A percentile compares a stretch with the other conserved stretches of the same genome.
Evolutionary conservation across 2,329 filamentous ascomycete genomes (phyloP).

Genomic region (Pseudogymnoascus sp.): DNA sequence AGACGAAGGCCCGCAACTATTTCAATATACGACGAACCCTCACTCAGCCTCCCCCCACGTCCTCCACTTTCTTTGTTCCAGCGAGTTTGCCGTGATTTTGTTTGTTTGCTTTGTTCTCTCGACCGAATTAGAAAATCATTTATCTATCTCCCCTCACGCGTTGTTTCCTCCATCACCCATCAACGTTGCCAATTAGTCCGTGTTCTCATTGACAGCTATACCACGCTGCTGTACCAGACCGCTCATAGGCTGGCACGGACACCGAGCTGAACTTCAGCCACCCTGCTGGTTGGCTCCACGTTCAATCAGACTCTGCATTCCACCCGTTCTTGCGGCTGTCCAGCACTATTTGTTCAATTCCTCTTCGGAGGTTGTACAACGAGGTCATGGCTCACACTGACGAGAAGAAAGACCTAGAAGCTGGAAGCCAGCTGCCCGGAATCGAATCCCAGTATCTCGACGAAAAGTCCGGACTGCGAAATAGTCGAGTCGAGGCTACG

Average conservation of each 20-base stretch:
- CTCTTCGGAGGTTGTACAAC: not conserved
- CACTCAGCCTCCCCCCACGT: not conserved
- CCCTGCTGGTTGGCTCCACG: slow-evolving; percentile 3
- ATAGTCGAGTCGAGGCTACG: not conserved
- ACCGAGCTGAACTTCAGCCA: slow-evolving; percentile 3
- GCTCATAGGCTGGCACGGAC: not conserved
- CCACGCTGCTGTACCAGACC: not conserved
- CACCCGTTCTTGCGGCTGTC: not conserved
- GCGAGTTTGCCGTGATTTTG: not conserved
- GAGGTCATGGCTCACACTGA: not conserved
- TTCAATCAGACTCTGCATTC: slow-evolving; percentile 14
- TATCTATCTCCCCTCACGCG: not conserved
- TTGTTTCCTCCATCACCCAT: not conserved
- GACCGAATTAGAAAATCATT: not conserved
- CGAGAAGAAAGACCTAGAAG: not conserved
- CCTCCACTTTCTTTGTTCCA: slow-evolving; percentile 5
- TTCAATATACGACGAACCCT: not conserved
- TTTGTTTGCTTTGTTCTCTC: slow-evolving; percentile 3
- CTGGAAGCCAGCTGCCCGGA: not conserved
- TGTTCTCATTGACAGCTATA: not conserved
- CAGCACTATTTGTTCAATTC: not conserved
- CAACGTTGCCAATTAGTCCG: not conserved
- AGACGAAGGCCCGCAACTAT: slow-evolving; percentile 3
- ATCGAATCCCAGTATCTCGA: not conserved
- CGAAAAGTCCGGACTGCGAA: not conserved